A percentile compares a stretch with the other conserved stretches of the same genome.
Evolutionary conservation across 257 asterid species (phyloP).

Genomic region (Solanum habrochaites): DNA sequence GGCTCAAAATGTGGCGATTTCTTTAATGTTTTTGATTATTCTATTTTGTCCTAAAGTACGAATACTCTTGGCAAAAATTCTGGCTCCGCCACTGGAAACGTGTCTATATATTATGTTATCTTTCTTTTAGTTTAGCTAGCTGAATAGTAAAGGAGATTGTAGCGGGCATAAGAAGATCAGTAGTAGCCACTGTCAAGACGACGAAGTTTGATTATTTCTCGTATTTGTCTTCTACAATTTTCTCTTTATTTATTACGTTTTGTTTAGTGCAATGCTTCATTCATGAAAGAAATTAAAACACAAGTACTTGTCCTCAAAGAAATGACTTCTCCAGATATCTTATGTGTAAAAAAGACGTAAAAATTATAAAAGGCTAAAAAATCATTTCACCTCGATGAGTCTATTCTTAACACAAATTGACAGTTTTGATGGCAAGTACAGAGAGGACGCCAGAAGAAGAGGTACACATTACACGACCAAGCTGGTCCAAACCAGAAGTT

Average conservation of each 20-base stretch:
- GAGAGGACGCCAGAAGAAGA: background rate
- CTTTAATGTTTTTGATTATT: no score
- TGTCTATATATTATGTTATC: no score
- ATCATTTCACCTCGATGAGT: background rate
- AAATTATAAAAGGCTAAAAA: no score
- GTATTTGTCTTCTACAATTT: background rate
- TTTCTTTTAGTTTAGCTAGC: background rate
- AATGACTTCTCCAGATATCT: background rate
- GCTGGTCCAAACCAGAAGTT: background rate
- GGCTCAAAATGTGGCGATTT: no score
- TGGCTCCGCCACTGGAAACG: no score
- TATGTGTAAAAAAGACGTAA: background rate
- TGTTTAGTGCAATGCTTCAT: background rate
- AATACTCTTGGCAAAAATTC: no score
- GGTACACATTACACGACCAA: background rate
- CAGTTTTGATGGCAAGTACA: background rate
- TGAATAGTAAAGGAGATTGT: background rate
- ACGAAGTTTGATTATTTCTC: background rate
- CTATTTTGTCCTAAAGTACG: no score
- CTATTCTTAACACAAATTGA: background rate
- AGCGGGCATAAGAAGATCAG: background rate
- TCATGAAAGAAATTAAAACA: background rate
- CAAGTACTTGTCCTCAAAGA: background rate
- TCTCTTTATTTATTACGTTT: no score
- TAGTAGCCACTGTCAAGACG: no score